phyloP scores from a whole-genome alignment of 1,284 basidiomycete species.

The Cutaneotrichosporon cyanovorans region DNA sequence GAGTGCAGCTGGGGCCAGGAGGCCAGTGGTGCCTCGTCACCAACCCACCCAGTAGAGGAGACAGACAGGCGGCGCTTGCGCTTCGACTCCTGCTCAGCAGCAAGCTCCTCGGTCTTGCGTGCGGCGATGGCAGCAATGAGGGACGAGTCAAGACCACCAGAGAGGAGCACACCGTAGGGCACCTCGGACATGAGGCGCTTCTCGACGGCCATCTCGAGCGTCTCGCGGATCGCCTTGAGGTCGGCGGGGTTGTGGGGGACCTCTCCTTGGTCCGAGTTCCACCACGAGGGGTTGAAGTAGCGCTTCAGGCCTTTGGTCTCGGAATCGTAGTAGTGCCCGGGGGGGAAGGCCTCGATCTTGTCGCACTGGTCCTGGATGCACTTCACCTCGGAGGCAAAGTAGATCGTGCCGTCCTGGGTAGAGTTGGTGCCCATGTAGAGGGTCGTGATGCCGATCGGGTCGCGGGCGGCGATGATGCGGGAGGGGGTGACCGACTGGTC shows the following conservation, averaged over 20 bases:
- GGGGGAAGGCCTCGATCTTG: slow-evolving; percentile 90
- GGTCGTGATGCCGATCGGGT: slow-evolving; percentile 97
- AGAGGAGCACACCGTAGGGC: slow-evolving; percentile 93
- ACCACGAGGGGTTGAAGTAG: slow-evolving; percentile 84
- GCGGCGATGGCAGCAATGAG: slow-evolving; percentile 96
- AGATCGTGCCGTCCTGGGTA: slow-evolving; percentile 71
- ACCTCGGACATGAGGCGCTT: slow-evolving; percentile 97
- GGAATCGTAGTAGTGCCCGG: slow-evolving; percentile 91
- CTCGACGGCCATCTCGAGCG: slow-evolving; percentile 83
- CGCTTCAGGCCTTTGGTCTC: slow-evolving; percentile 63
- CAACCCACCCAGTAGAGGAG: slow-evolving; percentile 15
- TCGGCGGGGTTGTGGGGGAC: slow-evolving; percentile 64
- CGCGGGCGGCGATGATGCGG: slow-evolving; percentile 87
- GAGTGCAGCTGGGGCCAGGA: slow-evolving; percentile 97
- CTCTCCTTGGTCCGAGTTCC: slow-evolving; percentile 60
- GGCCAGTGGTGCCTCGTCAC: slow-evolving; percentile 57
- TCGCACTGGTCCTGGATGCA: slow-evolving; percentile 89
- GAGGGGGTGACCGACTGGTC: slow-evolving; percentile 86
- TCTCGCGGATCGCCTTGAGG: slow-evolving; percentile 64
- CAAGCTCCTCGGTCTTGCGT: slow-evolving; percentile 88
- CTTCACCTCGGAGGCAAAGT: slow-evolving; percentile 96
- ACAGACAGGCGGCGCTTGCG: slow-evolving; percentile 49
- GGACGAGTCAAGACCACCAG: slow-evolving; percentile 91
- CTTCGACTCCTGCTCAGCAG: slow-evolving; percentile 65
- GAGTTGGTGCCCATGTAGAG: slow-evolving; percentile 94